Percentiles rank a stretch among this genome's conserved stretches.
Evolutionary conservation across 2,329 filamentous ascomycete species (phyloP).

Genomic region (Fusarium hostae): DNA sequence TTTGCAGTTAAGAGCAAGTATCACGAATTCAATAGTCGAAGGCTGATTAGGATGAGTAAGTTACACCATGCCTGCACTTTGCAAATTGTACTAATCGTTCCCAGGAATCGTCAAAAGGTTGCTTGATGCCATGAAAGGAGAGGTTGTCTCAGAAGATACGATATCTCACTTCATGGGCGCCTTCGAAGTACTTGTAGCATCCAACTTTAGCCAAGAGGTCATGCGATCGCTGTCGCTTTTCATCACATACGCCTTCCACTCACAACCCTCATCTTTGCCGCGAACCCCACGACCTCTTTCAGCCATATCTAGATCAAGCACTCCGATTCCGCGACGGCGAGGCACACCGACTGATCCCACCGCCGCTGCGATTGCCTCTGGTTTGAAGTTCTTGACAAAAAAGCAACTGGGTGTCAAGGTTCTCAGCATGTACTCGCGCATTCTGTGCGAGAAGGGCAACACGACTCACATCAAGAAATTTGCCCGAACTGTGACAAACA

Average conservation of each 20-base stretch:
- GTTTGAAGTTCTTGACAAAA: constrained; percentile 63
- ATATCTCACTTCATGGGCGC: constrained; percentile 81
- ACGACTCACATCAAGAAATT: constrained; percentile 82
- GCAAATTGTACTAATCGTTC: constrained; percentile 24
- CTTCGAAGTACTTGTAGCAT: constrained; percentile 81
- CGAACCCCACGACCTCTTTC: constrained; percentile 63
- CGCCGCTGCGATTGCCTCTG: constrained; percentile 46
- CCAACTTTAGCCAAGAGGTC: constrained; percentile 84
- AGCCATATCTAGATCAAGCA: constrained; percentile 53
- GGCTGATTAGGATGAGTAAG: constrained; percentile 90
- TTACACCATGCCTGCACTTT: constrained; percentile 13
- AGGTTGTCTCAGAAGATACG: constrained; percentile 77
- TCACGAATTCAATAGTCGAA: constrained; percentile 89
- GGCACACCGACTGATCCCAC: constrained; percentile 50
- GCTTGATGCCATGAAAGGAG: constrained; percentile 89
- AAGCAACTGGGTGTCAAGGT: constrained; percentile 79
- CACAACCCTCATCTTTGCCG: constrained; percentile 58
- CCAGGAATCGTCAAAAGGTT: constrained; percentile 89
- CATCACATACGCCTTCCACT: constrained; percentile 90
- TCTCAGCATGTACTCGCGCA: constrained; percentile 78
- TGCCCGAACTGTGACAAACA: constrained; percentile 93
- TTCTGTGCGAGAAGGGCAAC: constrained; percentile 80
- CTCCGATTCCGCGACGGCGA: constrained; percentile 53
- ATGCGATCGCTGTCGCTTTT: constrained; percentile 89
- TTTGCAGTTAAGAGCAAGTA: constrained; percentile 93